Evolutionary conservation across 306 rosid genomes (phyloP).

Genomic region (Mimosa pudica): DNA sequence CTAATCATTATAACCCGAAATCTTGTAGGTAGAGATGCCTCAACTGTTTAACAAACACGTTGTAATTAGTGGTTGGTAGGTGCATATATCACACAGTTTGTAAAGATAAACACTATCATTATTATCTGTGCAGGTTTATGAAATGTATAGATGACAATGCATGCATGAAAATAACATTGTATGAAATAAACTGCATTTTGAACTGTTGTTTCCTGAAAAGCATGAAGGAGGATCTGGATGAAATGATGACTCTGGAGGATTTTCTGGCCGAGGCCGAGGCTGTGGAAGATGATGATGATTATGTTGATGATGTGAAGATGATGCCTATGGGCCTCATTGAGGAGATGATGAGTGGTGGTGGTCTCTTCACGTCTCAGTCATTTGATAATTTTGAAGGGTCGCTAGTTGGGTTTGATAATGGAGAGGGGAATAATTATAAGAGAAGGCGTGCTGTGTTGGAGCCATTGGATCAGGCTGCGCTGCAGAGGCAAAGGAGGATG

Average conservation of each 20-base stretch:
- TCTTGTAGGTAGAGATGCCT: too few species aligned
- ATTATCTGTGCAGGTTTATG: too few species aligned
- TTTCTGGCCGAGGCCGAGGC: slow-evolving; percentile 71
- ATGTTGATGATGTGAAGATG: slow-evolving; percentile 55
- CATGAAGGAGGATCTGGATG: slow-evolving; percentile 59
- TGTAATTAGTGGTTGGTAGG: too few species aligned
- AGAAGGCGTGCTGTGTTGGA: slow-evolving; percentile 16
- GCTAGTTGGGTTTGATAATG: slow-evolving; percentile 63
- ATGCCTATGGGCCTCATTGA: slow-evolving; percentile 43
- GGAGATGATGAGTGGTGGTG: slow-evolving; percentile 60
- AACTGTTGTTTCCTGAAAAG: too few species aligned
- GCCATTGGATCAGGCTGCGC: slow-evolving; percentile 14
- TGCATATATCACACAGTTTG: too few species aligned
- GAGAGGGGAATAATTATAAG: background rate
- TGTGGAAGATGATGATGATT: slow-evolving; percentile 51
- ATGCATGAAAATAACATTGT: too few species aligned
- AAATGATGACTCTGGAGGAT: slow-evolving; percentile 90
- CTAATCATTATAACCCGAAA: too few species aligned
- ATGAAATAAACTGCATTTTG: too few species aligned
- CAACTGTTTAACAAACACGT: too few species aligned
- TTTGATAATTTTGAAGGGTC: slow-evolving; percentile 67
- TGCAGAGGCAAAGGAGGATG: slow-evolving; percentile 21
- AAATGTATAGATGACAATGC: too few species aligned
- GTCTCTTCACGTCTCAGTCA: slow-evolving; percentile 51
- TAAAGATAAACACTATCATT: too few species aligned